Percentiles rank a stretch among this genome's conserved stretches.
phyloP scores from a whole-genome alignment of 2,329 filamentous ascomycete species.

The Alternaria tenuissima region DNA sequence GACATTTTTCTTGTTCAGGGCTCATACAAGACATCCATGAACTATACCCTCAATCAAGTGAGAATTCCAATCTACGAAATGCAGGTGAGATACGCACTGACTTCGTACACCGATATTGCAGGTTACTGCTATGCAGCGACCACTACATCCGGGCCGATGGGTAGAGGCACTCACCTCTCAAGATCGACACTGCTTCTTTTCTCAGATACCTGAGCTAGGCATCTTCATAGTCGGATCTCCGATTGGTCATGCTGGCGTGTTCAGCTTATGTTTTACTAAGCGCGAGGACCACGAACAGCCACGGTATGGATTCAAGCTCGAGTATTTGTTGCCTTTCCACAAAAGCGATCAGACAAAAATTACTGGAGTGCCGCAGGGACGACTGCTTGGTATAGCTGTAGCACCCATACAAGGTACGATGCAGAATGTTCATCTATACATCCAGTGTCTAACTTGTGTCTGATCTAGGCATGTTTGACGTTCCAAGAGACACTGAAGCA shows the following conservation, averaged over 20 bases:
- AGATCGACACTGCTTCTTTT: constrained; percentile 68
- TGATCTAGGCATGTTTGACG: constrained; percentile 12
- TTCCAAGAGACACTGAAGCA: not conserved
- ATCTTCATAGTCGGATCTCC: constrained; percentile 72
- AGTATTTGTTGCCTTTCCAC: constrained; percentile 62
- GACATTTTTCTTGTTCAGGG: constrained; percentile 57
- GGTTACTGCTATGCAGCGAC: constrained; percentile 51
- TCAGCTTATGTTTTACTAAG: constrained; percentile 62
- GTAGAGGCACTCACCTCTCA: constrained; percentile 21
- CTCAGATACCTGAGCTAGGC: constrained; percentile 73
- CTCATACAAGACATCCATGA: constrained; percentile 25
- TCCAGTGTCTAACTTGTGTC: not conserved
- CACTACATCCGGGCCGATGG: constrained; percentile 27
- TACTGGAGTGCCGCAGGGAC: constrained; percentile 25
- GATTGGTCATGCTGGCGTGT: constrained; percentile 70
- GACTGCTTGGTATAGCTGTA: constrained; percentile 73
- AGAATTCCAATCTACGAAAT: not conserved
- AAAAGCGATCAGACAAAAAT: constrained; percentile 15
- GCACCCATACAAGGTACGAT: constrained; percentile 65
- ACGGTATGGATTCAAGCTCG: constrained; percentile 61
- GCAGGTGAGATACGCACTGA: not conserved
- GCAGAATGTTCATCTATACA: not conserved
- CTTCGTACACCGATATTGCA: not conserved
- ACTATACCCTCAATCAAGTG: constrained; percentile 3
- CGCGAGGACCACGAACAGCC: constrained; percentile 48